Base-by-base conservation (phyloP, 768 basidiomycete species). In the Auricularia auricula-judae region DNA sequence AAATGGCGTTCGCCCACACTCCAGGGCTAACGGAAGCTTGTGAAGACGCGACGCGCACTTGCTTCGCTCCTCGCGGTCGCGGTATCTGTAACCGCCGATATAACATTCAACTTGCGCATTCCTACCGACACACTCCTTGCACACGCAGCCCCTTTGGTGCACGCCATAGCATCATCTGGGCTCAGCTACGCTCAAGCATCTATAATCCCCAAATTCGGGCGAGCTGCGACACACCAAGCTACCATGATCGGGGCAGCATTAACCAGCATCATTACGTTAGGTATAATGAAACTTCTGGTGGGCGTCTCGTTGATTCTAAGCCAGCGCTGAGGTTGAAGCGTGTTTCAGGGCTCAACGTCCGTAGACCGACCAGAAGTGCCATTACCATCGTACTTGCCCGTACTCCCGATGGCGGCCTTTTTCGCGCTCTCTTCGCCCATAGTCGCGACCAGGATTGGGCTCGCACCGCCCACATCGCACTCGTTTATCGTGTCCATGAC, bases 351-450 rank as follows among this genome's bases (percentile, higher is more conserved):
- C 29, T 14, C 35, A 21, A 12, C 34, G 7, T 4, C 42, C 35
- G 12, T 14, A 62, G 62, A 7, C 81, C 82, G 1, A 8, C 83
- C 85, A 2, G 72, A 77, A 14, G 74, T 87, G 62, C 83, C 88
- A 7, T 72, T 89, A 16, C 67, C 80, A 34, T 83, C 86, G 2
- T 77, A 89, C 21, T 78, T 80, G 12, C 75, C 80, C 58, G 74
- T 90, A 60, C 88, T 88, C 33, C 72, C 88, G 65, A 76, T 89
- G 65, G 82, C 88, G 10, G 84, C 81, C 66, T 77, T 83, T 18
- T 67, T 86, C 36, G 77, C 90, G n/a, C 85, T 87, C 71, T 70
- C 85, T 64, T 77, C 81, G 5, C 82, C 86, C 36, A 77, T 81
- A 47, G 80, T 82, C 44, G 74, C 76, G 66, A 78, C 73, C 58